phyloP scores from a whole-genome alignment of 495 filamentous ascomycete species.

The Trichocladium uniseriatum region DNA sequence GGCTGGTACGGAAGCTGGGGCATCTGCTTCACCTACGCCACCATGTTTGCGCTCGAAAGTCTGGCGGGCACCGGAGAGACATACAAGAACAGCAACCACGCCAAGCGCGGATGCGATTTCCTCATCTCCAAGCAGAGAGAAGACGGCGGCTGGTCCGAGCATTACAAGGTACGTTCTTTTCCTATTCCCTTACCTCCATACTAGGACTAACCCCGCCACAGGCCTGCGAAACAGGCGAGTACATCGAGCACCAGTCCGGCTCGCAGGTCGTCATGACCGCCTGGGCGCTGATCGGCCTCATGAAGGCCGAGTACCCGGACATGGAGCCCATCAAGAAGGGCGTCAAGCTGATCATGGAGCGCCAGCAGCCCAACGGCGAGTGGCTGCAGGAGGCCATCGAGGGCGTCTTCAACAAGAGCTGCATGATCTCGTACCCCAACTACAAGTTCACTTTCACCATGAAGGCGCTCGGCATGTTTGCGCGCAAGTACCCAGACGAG shows the following conservation, averaged over 20 bases:
- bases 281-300: slow-evolving; percentile 76
- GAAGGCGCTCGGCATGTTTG: slow-evolving; percentile 85
- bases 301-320: slow-evolving; percentile 79
- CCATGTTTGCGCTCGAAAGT: slow-evolving; percentile 89
- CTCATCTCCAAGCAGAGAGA: slow-evolving; percentile 69
- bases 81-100: slow-evolving; percentile 59
- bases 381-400: slow-evolving; percentile 95
- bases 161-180: slow-evolving; percentile 60
- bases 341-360: slow-evolving; percentile 70
- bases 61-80: slow-evolving; percentile 72
- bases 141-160: slow-evolving; percentile 96
- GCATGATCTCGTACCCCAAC: slow-evolving; percentile 99
- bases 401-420: slow-evolving; percentile 97
- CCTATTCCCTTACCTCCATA: not conserved
- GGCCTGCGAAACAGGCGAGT: slow-evolving; percentile 47
- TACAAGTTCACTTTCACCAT: slow-evolving; percentile 97
- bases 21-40: slow-evolving; percentile 94
- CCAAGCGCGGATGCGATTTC: slow-evolving; percentile 75
- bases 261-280: slow-evolving; percentile 88
- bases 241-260: slow-evolving; percentile 43
- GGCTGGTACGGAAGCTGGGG: slow-evolving; percentile 97
- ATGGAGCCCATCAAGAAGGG: slow-evolving; percentile 61
- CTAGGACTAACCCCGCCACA: slow-evolving; percentile 13
- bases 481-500: slow-evolving; percentile 61
- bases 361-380: slow-evolving; percentile 81